Evolutionary conservation across 805 yeast species (phyloP).

Genomic region (Wickerhamomyces silvicola): DNA sequence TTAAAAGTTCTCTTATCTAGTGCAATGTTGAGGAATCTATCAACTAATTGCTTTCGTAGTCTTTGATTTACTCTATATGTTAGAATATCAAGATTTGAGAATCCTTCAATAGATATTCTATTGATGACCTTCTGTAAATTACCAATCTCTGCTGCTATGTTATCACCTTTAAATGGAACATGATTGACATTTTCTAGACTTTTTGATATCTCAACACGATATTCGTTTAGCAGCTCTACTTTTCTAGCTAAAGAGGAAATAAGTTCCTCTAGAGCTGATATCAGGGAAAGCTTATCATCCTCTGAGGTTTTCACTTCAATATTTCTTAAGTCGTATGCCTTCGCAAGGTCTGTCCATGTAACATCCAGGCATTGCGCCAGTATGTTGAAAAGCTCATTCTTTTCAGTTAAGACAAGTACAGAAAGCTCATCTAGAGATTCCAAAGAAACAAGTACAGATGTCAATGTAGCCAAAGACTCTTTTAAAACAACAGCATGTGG

Average conservation of each 20-base stretch:
- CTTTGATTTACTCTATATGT: conserved; percentile 28
- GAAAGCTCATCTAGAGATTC: conserved; percentile 35
- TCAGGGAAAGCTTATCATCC: conserved; percentile 26
- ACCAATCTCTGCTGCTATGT: conserved; percentile 17
- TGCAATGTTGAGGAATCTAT: conserved; percentile 20
- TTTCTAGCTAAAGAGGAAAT: conserved; percentile 27
- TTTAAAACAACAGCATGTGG: conserved; percentile 50
- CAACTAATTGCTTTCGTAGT: conserved; percentile 22
- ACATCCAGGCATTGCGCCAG: conserved; percentile 31
- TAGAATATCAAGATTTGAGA: conserved; percentile 26
- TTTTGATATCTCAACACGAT: conserved; percentile 21
- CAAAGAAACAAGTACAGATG: conserved; percentile 23
- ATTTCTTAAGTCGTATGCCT: conserved; percentile 41
- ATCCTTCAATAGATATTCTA: conserved; percentile 30
- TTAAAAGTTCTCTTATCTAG: conserved; percentile 5
- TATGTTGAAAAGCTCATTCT: conserved; percentile 25
- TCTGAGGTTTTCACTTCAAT: conserved; percentile 24
- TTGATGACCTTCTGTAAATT: conserved; percentile 32
- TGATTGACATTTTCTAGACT: conserved; percentile 19
- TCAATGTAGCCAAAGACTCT: conserved; percentile 43
- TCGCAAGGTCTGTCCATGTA: conserved; percentile 49
- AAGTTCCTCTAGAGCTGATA: conserved; percentile 24
- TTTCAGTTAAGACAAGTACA: conserved; percentile 33
- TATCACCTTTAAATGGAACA: conserved; percentile 20
- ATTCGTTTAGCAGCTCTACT: conserved; percentile 22